phyloP scores from a whole-genome alignment of 2,329 filamentous ascomycete species.

The Aspergillus viridinutans region DNA sequence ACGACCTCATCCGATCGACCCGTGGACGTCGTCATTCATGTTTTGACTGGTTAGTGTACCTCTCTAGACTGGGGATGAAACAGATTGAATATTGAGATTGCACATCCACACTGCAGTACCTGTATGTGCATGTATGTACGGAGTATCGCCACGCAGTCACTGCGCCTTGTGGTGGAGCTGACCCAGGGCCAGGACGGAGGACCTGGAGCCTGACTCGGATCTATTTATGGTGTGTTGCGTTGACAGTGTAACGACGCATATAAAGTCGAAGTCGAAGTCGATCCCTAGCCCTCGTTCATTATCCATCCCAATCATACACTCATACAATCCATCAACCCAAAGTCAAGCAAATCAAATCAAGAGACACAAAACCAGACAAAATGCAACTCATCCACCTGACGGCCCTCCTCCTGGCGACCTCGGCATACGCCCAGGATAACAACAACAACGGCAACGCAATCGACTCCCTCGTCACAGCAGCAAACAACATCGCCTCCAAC shows the following conservation, averaged over 20 bases:
- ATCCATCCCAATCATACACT: not conserved
- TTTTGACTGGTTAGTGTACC: no score
- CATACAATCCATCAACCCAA: no score
- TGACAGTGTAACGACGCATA: not conserved
- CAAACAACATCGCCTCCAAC: conserved; percentile 11
- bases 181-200: no score
- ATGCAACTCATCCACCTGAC: conserved; percentile 29
- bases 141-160: not conserved
- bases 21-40: not conserved
- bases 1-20: not conserved
- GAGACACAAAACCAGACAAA: conserved; percentile 6
- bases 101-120: no score
- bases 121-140: not conserved
- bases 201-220: not conserved
- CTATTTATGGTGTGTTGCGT: not conserved
- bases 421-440: conserved; percentile 9
- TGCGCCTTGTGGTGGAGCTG: not conserved
- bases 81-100: no score
- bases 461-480: conserved; percentile 16
- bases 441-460: conserved; percentile 1
- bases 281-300: not conserved
- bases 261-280: not conserved
- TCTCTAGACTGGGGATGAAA: no score
- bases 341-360: not conserved
- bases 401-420: conserved; percentile 17